Percentiles rank a stretch among this genome's conserved stretches.
Conservation (phyloP, 345 rosid species). For the Aquilaria malaccensis region DNA sequence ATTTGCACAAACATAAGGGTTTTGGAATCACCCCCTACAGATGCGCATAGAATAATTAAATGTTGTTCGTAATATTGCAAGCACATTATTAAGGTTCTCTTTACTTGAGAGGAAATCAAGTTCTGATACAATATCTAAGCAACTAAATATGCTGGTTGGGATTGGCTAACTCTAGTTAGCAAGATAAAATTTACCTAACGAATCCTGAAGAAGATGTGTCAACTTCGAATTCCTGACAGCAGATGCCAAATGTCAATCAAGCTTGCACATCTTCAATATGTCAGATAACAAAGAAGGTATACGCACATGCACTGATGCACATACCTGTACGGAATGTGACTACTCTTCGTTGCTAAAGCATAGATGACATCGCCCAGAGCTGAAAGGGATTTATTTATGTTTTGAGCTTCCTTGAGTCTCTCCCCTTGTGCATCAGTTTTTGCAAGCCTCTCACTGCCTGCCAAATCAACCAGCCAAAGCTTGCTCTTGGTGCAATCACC, state of each 20-base stretch:
- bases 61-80: too few relatives aligned
- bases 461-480: slow-evolving; percentile 98
- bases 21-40: slow-evolving; percentile 88
- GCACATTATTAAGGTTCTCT: too few relatives aligned
- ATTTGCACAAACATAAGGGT: slow-evolving; percentile 94
- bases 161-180: neutral
- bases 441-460: slow-evolving; percentile 95
- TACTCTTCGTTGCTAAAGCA: slow-evolving; percentile 81
- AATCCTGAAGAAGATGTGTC: slow-evolving; percentile 95
- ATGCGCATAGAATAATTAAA: neutral
- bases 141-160: neutral
- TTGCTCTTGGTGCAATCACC: slow-evolving; percentile 94
- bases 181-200: slow-evolving; percentile 50
- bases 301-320: slow-evolving; percentile 1
- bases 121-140: neutral
- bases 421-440: slow-evolving; percentile 92
- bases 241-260: slow-evolving; percentile 18
- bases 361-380: slow-evolving; percentile 94
- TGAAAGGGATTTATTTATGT: slow-evolving; percentile 85
- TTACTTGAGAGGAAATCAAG: neutral
- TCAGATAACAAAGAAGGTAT: neutral
- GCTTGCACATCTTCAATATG: too few relatives aligned
- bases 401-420: slow-evolving; percentile 93
- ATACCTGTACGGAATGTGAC: slow-evolving; percentile 90
- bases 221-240: slow-evolving; percentile 83